These are phyloP conservation scores for Zasmidium angulare DNA, from an alignment of 2,329 filamentous ascomycete genomes.

Conservation along the genomic window DNA sequence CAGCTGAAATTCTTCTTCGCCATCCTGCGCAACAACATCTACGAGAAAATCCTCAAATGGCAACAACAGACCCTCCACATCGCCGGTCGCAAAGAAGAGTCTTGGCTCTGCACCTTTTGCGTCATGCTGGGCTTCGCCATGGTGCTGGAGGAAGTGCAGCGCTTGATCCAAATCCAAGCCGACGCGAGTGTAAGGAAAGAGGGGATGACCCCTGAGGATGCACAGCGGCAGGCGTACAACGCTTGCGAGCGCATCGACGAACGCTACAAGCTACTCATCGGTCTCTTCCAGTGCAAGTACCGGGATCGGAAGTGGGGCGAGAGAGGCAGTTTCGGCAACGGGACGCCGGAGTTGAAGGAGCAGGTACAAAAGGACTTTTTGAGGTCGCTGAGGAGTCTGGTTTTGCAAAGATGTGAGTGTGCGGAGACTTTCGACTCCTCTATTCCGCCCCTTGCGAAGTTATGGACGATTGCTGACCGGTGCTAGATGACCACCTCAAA, in stretches of 20 bases:
- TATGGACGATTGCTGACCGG: background rate
- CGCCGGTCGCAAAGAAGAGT: slow-evolving; percentile 41
- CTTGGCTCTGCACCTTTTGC: slow-evolving; percentile 49
- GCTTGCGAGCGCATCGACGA: slow-evolving; percentile 47
- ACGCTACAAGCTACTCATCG: slow-evolving; percentile 45
- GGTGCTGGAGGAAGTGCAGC: slow-evolving; percentile 50
- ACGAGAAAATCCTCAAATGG: slow-evolving; percentile 46
- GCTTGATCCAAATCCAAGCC: slow-evolving; percentile 45
- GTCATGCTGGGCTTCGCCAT: slow-evolving; percentile 49
- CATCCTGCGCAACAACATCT: slow-evolving; percentile 43
- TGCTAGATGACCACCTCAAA: slow-evolving; percentile 40
- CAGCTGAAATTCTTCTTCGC: slow-evolving; percentile 53
- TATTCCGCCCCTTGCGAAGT: too few relatives aligned
- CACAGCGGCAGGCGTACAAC: slow-evolving; percentile 31
- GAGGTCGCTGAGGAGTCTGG: slow-evolving; percentile 37
- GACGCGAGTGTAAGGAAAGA: slow-evolving; percentile 39
- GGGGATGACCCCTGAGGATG: slow-evolving; percentile 10
- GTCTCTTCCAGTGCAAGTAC: slow-evolving; percentile 51
- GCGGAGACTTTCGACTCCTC: background rate
- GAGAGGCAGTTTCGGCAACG: slow-evolving; percentile 38
- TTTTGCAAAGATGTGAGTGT: slow-evolving; percentile 45
- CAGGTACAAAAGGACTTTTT: slow-evolving; percentile 39
- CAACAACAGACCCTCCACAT: slow-evolving; percentile 49
- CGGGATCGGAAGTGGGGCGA: slow-evolving; percentile 41
- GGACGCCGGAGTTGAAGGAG: slow-evolving; percentile 40